phyloP scores from a whole-genome alignment of 495 filamentous ascomycete genomes.

The Sphaerosporella brunnea region DNA sequence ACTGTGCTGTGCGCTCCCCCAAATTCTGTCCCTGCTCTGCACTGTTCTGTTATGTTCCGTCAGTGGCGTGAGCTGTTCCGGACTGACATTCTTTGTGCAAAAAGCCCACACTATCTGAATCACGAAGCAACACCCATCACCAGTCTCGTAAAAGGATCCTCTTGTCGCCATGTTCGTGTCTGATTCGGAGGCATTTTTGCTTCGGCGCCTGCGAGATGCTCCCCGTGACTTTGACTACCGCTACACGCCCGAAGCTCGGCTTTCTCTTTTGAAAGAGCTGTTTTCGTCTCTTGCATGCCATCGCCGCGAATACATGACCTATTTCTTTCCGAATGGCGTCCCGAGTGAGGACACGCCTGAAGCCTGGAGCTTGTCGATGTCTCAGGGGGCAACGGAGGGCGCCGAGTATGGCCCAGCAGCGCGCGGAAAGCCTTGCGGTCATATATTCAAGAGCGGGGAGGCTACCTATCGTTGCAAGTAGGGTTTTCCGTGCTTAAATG shows the following conservation, averaged over 20 bases:
- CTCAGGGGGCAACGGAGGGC: slow-evolving; percentile 81
- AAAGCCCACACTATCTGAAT: no score
- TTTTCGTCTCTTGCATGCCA: slow-evolving; percentile 71
- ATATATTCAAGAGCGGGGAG: slow-evolving; percentile 87
- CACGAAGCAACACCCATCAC: no score
- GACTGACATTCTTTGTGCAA: no score
- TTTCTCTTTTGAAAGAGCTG: slow-evolving; percentile 54
- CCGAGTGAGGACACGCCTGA: slow-evolving; percentile 29
- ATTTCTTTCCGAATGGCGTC: slow-evolving; percentile 64
- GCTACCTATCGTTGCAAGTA: slow-evolving; percentile 75
- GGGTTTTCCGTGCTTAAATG: neutral
- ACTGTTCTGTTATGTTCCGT: no score
- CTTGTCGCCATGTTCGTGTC: neutral
- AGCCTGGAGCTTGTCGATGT: slow-evolving; percentile 57
- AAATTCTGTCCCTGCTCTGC: no score
- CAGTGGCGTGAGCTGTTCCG: no score
- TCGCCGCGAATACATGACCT: slow-evolving; percentile 48
- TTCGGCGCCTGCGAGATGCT: slow-evolving; percentile 36
- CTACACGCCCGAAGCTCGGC: slow-evolving; percentile 50
- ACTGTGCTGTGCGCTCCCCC: neutral
- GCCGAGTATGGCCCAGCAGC: slow-evolving; percentile 89
- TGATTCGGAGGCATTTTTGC: slow-evolving; percentile 14
- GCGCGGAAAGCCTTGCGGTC: slow-evolving; percentile 85
- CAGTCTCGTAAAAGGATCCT: no score
- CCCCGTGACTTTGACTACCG: slow-evolving; percentile 47